Percentiles rank a stretch among this genome's conserved stretches.
Evolutionary conservation across 139 green algal genomes (phyloP).

Genomic region (Ettlia oleoabundans): DNA sequence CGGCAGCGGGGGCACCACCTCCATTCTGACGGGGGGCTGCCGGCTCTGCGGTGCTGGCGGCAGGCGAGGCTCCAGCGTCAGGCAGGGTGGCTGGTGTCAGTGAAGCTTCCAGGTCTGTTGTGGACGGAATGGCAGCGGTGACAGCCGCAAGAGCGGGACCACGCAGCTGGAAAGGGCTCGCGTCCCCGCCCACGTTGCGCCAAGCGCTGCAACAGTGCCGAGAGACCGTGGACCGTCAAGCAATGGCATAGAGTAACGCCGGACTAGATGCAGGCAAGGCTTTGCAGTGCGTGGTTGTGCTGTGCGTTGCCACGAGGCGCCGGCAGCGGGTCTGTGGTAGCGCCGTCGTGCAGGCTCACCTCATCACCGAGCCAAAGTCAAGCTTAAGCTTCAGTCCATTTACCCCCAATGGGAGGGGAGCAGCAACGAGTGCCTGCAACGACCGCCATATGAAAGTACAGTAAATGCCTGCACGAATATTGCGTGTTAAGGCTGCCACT

Average conservation of each 20-base stretch:
- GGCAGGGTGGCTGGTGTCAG: not conserved
- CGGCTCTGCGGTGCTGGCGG: not conserved
- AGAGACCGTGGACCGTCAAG: not conserved
- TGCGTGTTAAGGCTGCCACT: not conserved
- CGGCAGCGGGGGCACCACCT: too few species aligned
- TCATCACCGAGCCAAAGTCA: conserved; percentile 1
- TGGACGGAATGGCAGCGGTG: conserved; percentile 14
- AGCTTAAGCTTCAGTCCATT: conserved; percentile 28
- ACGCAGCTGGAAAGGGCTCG: conserved; percentile 16
- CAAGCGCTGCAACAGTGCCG: not conserved
- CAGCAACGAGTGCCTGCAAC: not conserved
- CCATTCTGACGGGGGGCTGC: not conserved
- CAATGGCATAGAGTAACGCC: not conserved
- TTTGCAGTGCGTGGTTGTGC: not conserved
- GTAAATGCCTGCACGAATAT: not conserved
- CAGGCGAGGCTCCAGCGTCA: not conserved
- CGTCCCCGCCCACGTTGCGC: not conserved
- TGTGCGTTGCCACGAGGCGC: not conserved
- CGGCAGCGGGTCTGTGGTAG: not conserved
- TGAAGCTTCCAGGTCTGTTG: conserved; percentile 24
- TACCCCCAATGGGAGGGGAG: conserved; percentile 13
- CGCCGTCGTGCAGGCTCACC: not conserved
- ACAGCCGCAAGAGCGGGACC: not conserved
- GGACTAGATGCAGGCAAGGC: not conserved
- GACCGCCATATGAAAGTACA: not conserved